Conservation (phyloP, 2,329 filamentous ascomycete species). For the Shiraia sp. region DNA sequence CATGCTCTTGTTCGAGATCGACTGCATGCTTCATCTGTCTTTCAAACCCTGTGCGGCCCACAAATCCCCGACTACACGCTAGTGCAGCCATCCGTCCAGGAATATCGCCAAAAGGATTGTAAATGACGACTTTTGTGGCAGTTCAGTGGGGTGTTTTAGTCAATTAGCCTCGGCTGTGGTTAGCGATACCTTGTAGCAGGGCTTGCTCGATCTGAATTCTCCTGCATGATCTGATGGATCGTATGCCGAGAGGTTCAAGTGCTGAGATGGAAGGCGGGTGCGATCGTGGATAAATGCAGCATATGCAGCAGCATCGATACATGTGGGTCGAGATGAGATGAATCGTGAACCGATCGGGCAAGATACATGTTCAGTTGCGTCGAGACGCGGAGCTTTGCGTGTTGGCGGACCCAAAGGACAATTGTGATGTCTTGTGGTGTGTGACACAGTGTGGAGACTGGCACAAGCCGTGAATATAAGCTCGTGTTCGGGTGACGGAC, state of each 20-base stretch:
- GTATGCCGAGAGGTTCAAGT: too few species aligned
- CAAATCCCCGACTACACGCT: constrained; percentile 6
- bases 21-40: too few species aligned
- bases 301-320: too few species aligned
- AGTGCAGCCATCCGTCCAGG: background rate
- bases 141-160: too few species aligned
- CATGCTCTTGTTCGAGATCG: too few species aligned
- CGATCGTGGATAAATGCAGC: too few species aligned
- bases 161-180: too few species aligned
- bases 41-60: background rate
- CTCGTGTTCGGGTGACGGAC: background rate
- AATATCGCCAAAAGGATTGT: background rate
- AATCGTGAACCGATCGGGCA: background rate
- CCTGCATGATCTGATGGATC: constrained; percentile 3
- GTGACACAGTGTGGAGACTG: background rate
- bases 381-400: background rate
- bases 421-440: background rate
- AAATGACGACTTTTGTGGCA: too few species aligned
- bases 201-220: background rate
- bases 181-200: background rate
- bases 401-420: background rate
- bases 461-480: background rate
- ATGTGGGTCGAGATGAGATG: too few species aligned
- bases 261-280: too few species aligned
- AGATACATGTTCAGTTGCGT: background rate